Base-by-base conservation (phyloP, 352 stramenopile species). In the Thraustochytrium aureum region DNA sequence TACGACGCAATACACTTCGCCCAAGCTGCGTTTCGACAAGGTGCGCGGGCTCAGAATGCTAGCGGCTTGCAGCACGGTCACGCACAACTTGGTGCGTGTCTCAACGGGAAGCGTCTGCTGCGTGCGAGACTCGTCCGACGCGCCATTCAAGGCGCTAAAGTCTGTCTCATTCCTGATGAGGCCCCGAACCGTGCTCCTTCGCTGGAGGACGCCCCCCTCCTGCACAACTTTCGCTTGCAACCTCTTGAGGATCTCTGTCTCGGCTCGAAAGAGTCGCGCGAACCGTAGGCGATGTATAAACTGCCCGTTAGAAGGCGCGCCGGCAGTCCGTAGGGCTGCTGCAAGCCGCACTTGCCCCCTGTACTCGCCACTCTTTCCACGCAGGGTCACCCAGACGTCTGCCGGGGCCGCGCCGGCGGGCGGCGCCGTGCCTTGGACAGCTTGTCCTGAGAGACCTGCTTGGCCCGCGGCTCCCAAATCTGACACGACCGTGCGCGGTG, bases 1-100 rank as follows among this genome's bases (percentile, higher is more conserved):
- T 20, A 79, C 69, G 14, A 79, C 69, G 38, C 69, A 79, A 30
- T 79, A 79, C 3, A 79, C 14, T 37, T 79, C 69, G 32, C 20
- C 1, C 14, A 65, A 22, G 12, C 32, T 12, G 10, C 14, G 14
- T 30, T 41, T 41, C 12, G 42, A 35, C 1, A 75, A 1, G 1
- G 66, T 38, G 45, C 43, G 30, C 1, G 69, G 69, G 41, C 32
- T 39, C 32, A 79, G 0, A 6, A 79, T 38, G 6, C 54, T 38
- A 56, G 65, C 33, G 14, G 69, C 69, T 10, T 79, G 5, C 1
- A 79, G 69, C 37, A 79, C 69, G 2, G 69, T 79, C 69, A 79
- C 20, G 59, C 38, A 62, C 17, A 79, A 52, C 41, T 62, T 20
- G 1, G 50, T 39, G 20, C 54, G 66, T 10, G 38, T 54, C 10